Conservation (phyloP, 2,329 filamentous ascomycete genomes). For the Ceratocystiopsis brevicomis region DNA sequence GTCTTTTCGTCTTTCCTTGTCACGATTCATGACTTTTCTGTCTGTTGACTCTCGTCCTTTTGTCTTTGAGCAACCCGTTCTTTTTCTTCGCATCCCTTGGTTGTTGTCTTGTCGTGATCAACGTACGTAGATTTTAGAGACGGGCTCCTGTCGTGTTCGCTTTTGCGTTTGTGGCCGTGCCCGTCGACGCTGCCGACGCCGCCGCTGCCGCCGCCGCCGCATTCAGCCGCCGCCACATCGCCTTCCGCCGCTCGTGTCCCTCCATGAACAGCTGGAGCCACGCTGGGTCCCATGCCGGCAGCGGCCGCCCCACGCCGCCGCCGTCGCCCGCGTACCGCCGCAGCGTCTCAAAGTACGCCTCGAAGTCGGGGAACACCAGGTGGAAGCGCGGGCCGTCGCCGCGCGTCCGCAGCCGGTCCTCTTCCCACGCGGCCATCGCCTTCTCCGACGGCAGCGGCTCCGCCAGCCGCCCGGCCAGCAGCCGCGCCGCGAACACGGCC, state of each 20-base stretch:
- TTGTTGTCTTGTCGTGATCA: no score
- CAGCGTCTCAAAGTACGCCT: conserved; percentile 43
- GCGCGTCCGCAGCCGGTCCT: conserved; percentile 28
- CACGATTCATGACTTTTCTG: conserved; percentile 1
- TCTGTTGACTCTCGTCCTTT: background rate
- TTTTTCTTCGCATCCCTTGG: no score
- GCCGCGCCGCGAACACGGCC: conserved; percentile 1
- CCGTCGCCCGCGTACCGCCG: conserved; percentile 27
- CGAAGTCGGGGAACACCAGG: conserved; percentile 40
- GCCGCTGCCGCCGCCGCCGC: no score
- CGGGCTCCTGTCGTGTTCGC: no score
- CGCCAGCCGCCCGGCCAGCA: conserved; percentile 30
- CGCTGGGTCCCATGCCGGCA: conserved; percentile 2
- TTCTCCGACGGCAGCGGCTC: conserved; percentile 33
- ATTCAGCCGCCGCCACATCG: conserved; percentile 1
- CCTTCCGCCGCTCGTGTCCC: conserved; percentile 1
- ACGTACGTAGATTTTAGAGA: no score
- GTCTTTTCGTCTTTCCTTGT: background rate
- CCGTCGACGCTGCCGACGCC: no score
- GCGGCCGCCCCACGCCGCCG: background rate
- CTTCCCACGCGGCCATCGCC: conserved; percentile 38
- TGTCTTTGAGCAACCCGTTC: no score
- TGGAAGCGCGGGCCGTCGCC: conserved; percentile 40
- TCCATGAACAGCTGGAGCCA: conserved; percentile 4
- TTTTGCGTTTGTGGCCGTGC: no score